A percentile compares a stretch with the other conserved stretches of the same genome.
These are phyloP conservation scores for Globisporangium cederbergense DNA, from an alignment of 352 stramenopile species.

Conservation along the genomic window DNA sequence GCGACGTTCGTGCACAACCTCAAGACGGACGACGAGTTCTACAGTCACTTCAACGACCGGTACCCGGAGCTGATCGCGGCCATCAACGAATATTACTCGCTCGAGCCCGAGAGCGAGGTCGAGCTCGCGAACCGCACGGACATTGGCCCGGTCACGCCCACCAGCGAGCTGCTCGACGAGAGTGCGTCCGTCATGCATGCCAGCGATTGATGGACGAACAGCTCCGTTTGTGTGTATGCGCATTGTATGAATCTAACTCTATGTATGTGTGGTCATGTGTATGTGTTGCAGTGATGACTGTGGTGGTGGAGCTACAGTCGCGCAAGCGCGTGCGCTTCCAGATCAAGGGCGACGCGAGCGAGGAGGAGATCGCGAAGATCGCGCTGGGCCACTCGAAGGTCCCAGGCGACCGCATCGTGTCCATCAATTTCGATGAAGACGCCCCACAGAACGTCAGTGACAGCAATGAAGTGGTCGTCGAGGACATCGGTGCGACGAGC, in stretches of 20 bases:
- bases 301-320: constrained; percentile 60
- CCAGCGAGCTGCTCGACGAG: constrained; percentile 57
- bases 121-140: constrained; percentile 58
- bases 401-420: constrained; percentile 46
- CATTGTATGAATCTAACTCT: neutral
- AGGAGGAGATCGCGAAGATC: constrained; percentile 60
- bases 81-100: constrained; percentile 63
- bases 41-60: constrained; percentile 78
- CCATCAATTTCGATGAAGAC: constrained; percentile 67
- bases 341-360: constrained; percentile 47
- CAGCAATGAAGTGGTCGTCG: constrained; percentile 16
- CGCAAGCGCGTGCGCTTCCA: constrained; percentile 52
- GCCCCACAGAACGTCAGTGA: constrained; percentile 12
- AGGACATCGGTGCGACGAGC: constrained; percentile 14
- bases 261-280: neutral
- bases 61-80: constrained; percentile 72
- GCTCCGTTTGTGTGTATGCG: neutral
- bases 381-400: constrained; percentile 41
- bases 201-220: neutral
- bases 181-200: constrained; percentile 33
- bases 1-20: constrained; percentile 83
- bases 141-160: constrained; percentile 54
- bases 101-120: constrained; percentile 38
- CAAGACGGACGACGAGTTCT: constrained; percentile 78
- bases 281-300: constrained; percentile 39